Base-by-base conservation (phyloP, 2,329 filamentous ascomycete species). In the Aspergillus sp. region DNA sequence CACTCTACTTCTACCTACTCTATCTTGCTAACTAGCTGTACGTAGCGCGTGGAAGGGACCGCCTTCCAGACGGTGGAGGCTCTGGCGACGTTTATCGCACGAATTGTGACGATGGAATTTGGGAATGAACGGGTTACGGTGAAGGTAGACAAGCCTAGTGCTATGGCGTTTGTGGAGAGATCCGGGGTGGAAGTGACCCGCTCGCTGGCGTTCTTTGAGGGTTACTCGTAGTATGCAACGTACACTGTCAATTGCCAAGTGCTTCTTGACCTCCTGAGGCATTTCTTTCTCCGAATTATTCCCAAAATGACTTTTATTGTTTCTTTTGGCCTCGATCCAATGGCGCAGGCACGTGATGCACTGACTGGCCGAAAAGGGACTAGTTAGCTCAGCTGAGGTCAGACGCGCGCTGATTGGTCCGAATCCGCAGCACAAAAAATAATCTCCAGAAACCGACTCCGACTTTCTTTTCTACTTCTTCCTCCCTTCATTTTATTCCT, bases 21-120 rank as follows among this genome's bases (percentile, higher is more conserved):
- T 49, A 3, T 47, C 39, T 30, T 46, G 36, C 51, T 57, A 45
- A 58, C 48, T 44, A 39, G 44, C 45, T 9, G 10, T 52, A 50
- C 52, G 2, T 19, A 72, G 68, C 61, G 59, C 47, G 71, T 77
- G 29, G 73, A 76, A 48, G 62, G 58, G 7, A 74, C 73, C 4
- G 60, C 66, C 2, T 77, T 74, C 56, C 66, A 73, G 55, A 77
- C 73, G 0, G 68, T 77, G 10, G 74, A 77, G 57, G 71, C 74
- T 4, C 58, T 77, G 44, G 74, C 73, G 29, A 73, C 73, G 2
- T 69, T 68, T 27, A 62, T 76, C 29, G 72, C 72, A 29, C 66
- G 66, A 42, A 71, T 70, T 46, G 69, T 67, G 36, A 73, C 72
- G 9, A 58, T 72, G 46, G 65, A 70, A 33, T 73, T 71, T 54